Evolutionary conservation across 2,329 filamentous ascomycete species (phyloP).

Genomic region (Xylaria multiplex): DNA sequence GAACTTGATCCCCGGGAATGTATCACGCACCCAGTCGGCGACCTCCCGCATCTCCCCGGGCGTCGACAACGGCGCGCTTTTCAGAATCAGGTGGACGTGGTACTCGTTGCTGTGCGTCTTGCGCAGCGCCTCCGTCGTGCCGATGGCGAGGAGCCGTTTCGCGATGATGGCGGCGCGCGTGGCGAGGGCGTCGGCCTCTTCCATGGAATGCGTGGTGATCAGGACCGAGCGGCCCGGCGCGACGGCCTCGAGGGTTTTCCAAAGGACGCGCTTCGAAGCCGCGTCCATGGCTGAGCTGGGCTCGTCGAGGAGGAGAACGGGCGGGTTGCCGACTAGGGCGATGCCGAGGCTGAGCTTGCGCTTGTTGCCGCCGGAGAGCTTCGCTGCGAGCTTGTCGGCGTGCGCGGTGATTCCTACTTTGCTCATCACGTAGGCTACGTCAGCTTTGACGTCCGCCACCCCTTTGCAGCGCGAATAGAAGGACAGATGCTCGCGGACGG

Average conservation of each 20-base stretch:
- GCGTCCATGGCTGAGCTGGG: conserved; percentile 80
- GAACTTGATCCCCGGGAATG: conserved; percentile 63
- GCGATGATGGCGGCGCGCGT: conserved; percentile 70
- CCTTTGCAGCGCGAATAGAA: conserved; percentile 80
- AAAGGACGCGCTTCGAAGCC: conserved; percentile 75
- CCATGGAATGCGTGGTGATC: conserved; percentile 82
- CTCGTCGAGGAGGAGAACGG: conserved; percentile 79
- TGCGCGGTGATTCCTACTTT: conserved; percentile 74
- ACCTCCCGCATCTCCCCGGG: conserved; percentile 24
- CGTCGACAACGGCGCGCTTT: conserved; percentile 40
- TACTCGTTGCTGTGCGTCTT: conserved; percentile 45
- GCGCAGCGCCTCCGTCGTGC: conserved; percentile 43
- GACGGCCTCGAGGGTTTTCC: conserved; percentile 74
- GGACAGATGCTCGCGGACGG: conserved; percentile 74
- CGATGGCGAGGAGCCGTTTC: conserved; percentile 41
- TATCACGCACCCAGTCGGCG: conserved; percentile 15
- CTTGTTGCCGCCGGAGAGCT: conserved; percentile 80
- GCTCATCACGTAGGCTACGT: conserved; percentile 71
- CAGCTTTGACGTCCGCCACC: conserved; percentile 68
- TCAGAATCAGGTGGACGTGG: conserved; percentile 44
- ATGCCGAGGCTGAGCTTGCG: conserved; percentile 79
- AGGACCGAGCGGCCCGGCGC: conserved; percentile 74
- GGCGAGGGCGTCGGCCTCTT: conserved; percentile 80
- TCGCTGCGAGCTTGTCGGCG: conserved; percentile 52
- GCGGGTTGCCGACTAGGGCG: conserved; percentile 78